Percentiles rank a stretch among this genome's conserved stretches.
Evolutionary conservation across 805 yeast genomes (phyloP).

Genomic region (Teunomyces kruisii): DNA sequence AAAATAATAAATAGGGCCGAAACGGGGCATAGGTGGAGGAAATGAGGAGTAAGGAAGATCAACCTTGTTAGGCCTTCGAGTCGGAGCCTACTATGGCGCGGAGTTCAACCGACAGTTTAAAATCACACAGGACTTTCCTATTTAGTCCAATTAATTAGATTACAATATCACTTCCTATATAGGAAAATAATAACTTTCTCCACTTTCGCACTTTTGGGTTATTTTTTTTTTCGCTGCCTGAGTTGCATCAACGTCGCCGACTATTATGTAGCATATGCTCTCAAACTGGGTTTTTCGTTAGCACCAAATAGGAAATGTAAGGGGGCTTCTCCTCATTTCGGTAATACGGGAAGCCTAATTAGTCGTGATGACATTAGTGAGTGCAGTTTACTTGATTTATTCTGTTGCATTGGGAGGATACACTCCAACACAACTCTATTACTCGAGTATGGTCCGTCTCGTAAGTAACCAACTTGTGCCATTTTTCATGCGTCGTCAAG

Average conservation of each 20-base stretch:
- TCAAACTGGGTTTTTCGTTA: background rate
- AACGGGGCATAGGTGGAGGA: background rate
- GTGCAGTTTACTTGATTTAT: background rate
- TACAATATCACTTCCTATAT: slow-evolving; percentile 3
- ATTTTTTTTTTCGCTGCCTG: background rate
- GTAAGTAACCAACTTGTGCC: too few relatives aligned
- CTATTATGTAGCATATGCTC: background rate
- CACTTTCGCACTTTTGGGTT: background rate
- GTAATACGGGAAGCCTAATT: background rate
- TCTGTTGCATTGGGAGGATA: too few relatives aligned
- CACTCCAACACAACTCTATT: too few relatives aligned
- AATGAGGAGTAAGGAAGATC: background rate
- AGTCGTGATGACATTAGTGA: background rate
- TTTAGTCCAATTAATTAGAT: slow-evolving; percentile 3
- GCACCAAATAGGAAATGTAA: background rate
- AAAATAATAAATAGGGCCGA: background rate
- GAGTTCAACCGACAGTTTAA: background rate
- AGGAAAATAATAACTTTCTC: slow-evolving; percentile 3
- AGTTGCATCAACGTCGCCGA: background rate
- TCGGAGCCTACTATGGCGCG: background rate
- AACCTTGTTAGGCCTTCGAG: background rate
- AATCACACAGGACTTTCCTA: background rate
- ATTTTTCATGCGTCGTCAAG: too few relatives aligned
- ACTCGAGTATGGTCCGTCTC: too few relatives aligned
- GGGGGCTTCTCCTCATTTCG: slow-evolving; percentile 1